A percentile compares a stretch with the other conserved stretches of the same genome.
Evolutionary conservation across 2,329 filamentous ascomycete species (phyloP).

Genomic region (Penicillium thymicola): DNA sequence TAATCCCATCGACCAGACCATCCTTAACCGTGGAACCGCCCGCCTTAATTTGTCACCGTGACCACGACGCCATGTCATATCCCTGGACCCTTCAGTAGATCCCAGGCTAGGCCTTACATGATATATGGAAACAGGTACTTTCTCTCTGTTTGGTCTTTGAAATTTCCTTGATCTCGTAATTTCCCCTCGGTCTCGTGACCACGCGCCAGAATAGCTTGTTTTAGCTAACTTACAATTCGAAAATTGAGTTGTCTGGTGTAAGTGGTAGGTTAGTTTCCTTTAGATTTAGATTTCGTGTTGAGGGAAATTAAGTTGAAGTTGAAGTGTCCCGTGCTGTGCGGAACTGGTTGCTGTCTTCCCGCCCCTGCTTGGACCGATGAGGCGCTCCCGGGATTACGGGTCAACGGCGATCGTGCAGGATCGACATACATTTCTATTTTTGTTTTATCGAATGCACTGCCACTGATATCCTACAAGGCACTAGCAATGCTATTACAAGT

Average conservation of each 20-base stretch:
- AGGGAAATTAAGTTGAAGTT: neutral
- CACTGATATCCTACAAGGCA: neutral
- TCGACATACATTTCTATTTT: neutral
- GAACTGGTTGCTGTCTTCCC: neutral
- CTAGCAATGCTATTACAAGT: neutral
- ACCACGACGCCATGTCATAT: neutral
- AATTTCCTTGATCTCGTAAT: neutral
- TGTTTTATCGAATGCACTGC: neutral
- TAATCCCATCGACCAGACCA: neutral
- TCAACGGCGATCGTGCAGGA: constrained; percentile 10
- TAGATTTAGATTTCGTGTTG: neutral
- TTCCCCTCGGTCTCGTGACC: neutral
- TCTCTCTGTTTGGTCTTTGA: neutral
- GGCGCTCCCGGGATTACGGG: constrained; percentile 2
- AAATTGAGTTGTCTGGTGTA: neutral
- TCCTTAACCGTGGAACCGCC: neutral
- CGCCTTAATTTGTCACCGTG: neutral
- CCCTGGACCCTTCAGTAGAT: neutral
- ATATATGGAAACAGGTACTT: neutral
- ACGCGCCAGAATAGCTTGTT: neutral
- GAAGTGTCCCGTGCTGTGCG: neutral
- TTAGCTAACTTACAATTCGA: neutral
- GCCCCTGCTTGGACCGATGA: neutral
- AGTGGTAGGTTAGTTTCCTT: too few species aligned
- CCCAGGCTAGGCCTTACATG: neutral